Evolutionary conservation across 2,329 filamentous ascomycete genomes (phyloP).

Genomic region (Pestalotiopsis sp.): DNA sequence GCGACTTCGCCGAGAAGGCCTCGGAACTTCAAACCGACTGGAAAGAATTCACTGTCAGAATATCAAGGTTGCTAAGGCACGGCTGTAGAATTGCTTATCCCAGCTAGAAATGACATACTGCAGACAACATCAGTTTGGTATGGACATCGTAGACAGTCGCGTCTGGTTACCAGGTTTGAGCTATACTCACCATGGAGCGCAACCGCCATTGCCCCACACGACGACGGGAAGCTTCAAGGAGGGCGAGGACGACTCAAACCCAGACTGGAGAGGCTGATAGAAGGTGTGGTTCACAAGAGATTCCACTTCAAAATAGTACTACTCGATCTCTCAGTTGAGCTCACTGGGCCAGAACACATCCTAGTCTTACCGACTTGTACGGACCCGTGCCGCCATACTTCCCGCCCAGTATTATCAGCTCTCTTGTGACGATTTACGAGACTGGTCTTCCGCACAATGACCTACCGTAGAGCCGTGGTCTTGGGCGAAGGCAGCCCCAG

Average conservation of each 20-base stretch:
- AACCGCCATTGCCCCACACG: constrained; percentile 32
- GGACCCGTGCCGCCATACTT: background rate
- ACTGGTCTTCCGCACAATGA: background rate
- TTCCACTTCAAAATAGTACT: background rate
- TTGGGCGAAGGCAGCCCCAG: background rate
- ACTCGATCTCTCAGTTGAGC: background rate
- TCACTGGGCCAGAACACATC: background rate
- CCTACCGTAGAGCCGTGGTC: background rate
- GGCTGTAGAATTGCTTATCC: background rate
- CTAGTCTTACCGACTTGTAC: background rate
- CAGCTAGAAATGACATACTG: background rate
- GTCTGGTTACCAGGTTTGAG: background rate
- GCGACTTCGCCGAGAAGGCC: constrained; percentile 20
- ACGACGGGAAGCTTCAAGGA: constrained; percentile 24
- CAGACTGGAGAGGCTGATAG: background rate
- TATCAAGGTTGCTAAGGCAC: no score
- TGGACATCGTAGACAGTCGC: background rate
- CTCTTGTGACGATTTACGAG: background rate
- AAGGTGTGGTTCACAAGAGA: background rate
- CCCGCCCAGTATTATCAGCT: background rate
- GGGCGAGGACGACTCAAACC: background rate
- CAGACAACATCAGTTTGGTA: background rate
- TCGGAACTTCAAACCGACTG: constrained; percentile 5
- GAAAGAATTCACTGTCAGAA: constrained; percentile 17
- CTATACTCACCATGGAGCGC: constrained; percentile 21